These are phyloP conservation scores for Senna siamea DNA, from an alignment of 306 rosid species.

Conservation along the genomic window DNA sequence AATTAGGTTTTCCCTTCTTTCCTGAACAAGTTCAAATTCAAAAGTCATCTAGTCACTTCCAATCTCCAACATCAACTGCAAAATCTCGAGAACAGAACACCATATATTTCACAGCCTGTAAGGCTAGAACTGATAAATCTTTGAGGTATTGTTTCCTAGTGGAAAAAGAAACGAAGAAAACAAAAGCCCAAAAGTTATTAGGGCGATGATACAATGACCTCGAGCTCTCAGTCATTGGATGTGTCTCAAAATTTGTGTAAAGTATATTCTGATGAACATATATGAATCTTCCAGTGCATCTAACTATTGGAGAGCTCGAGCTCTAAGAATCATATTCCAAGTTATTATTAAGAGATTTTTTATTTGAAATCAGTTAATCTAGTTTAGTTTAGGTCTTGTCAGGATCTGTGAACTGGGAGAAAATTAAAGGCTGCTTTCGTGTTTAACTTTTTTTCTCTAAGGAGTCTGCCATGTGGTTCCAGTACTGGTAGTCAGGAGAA, in stretches of 20 bases:
- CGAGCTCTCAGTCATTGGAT: too few relatives aligned
- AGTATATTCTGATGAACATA: too few relatives aligned
- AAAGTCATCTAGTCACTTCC: constrained; percentile 62
- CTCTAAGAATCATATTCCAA: too few relatives aligned
- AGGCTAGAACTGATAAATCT: constrained; percentile 33
- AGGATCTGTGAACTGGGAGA: constrained; percentile 48
- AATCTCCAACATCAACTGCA: constrained; percentile 41
- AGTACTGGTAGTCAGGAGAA: constrained; percentile 59
- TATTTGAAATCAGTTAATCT: constrained; percentile 38
- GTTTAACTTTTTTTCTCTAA: constrained; percentile 68
- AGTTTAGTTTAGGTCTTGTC: constrained; percentile 54
- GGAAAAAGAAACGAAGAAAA: constrained; percentile 24
- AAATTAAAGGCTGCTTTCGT: constrained; percentile 59
- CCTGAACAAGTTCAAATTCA: constrained; percentile 44
- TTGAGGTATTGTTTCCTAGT: constrained; percentile 45
- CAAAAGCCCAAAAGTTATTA: background rate
- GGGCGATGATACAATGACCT: too few relatives aligned
- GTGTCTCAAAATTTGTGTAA: too few relatives aligned
- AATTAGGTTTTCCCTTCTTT: constrained; percentile 15
- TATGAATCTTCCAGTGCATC: too few relatives aligned
- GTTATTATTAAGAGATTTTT: constrained; percentile 23
- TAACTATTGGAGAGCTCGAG: too few relatives aligned
- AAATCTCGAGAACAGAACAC: constrained; percentile 47
- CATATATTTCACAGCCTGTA: constrained; percentile 43
- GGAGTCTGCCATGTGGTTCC: constrained; percentile 65